phyloP scores from a whole-genome alignment of 2,329 filamentous ascomycete genomes.

The Aspergillus sp. region DNA sequence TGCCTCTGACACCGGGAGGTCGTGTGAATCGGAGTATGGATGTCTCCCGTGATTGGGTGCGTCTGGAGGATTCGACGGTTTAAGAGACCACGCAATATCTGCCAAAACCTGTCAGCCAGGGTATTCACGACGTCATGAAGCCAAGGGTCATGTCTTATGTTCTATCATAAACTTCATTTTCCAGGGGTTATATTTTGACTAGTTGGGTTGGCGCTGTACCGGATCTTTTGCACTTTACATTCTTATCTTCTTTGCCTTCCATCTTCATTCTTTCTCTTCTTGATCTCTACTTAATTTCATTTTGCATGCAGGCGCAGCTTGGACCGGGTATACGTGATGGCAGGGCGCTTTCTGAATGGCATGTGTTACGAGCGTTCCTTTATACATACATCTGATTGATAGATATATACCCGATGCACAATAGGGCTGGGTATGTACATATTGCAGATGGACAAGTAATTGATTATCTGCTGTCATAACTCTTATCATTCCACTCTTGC shows the following conservation, averaged over 20 bases:
- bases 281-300: background rate
- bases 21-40: constrained; percentile 60
- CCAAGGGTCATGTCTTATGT: background rate
- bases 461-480: too few species aligned
- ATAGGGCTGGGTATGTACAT: too few species aligned
- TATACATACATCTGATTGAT: background rate
- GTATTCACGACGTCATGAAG: constrained; percentile 8
- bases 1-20: constrained; percentile 58
- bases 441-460: too few species aligned
- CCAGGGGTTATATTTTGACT: background rate
- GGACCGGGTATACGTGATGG: background rate
- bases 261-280: background rate
- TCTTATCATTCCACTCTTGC: too few species aligned
- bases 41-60: constrained; percentile 51
- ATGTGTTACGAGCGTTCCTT: background rate
- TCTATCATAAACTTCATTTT: background rate
- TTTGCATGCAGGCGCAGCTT: background rate
- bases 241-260: background rate
- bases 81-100: constrained; percentile 8
- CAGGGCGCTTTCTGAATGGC: background rate
- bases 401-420: background rate
- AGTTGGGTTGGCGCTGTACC: too few species aligned
- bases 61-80: constrained; percentile 24
- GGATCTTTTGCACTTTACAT: background rate
- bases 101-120: background rate